phyloP scores from a whole-genome alignment of 129 eudicot species.

The Artemisia argyi region DNA sequence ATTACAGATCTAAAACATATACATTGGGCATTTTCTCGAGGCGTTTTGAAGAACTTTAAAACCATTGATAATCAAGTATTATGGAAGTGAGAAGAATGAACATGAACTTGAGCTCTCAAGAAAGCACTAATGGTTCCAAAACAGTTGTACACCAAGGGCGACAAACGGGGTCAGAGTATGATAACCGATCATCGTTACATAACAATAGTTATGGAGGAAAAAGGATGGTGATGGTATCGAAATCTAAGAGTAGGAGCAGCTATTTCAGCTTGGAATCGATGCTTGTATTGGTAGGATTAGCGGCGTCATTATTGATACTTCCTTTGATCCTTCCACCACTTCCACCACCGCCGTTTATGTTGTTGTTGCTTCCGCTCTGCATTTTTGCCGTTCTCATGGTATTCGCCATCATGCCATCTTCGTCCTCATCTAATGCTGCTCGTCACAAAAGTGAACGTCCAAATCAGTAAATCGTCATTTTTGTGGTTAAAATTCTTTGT shows the following conservation, averaged over 20 bases:
- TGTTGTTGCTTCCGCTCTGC: slow-evolving; percentile 61
- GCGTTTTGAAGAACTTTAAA: not conserved
- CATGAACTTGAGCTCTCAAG: slow-evolving; percentile 29
- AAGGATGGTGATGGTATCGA: slow-evolving; percentile 18
- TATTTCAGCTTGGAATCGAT: slow-evolving; percentile 64
- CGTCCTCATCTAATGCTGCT: slow-evolving; percentile 11
- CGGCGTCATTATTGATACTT: slow-evolving; percentile 63
- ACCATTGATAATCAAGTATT: not conserved
- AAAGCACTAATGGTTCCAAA: slow-evolving; percentile 9
- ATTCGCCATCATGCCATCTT: slow-evolving; percentile 53
- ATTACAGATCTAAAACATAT: slow-evolving; percentile 23
- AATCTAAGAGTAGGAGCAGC: slow-evolving; percentile 27
- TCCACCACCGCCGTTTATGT: slow-evolving; percentile 75
- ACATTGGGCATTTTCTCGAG: not conserved
- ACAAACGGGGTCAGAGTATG: slow-evolving; percentile 4
- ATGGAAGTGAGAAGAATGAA: slow-evolving; percentile 43
- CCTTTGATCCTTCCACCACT: slow-evolving; percentile 71
- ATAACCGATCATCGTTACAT: slow-evolving; percentile 10
- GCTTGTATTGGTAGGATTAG: slow-evolving; percentile 46
- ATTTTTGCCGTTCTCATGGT: slow-evolving; percentile 52
- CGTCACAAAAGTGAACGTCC: slow-evolving; percentile 18
- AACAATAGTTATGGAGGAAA: slow-evolving; percentile 5
- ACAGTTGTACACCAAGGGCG: slow-evolving; percentile 14
- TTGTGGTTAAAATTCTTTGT: slow-evolving; percentile 14
- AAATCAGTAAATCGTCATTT: not conserved